Conservation (phyloP, 225 moss, liverwort and hornwort genomes). For the Marchantia polymorpha region DNA sequence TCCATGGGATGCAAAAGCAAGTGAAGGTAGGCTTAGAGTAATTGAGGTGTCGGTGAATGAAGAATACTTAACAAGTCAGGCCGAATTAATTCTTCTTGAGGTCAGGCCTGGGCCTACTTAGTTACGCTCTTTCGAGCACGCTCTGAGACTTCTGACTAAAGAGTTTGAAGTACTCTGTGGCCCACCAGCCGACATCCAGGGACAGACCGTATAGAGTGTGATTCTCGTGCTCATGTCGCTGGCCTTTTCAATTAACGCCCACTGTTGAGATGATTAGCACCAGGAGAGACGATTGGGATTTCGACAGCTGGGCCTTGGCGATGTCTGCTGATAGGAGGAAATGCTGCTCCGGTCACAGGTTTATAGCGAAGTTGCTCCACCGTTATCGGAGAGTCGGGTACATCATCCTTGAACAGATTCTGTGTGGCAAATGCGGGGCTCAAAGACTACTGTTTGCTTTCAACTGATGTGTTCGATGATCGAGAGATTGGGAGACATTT, state of each 20-base stretch:
- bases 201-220: neutral
- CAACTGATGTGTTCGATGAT: neutral
- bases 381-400: neutral
- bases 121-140: too few relatives aligned
- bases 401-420: neutral
- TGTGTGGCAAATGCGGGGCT: neutral
- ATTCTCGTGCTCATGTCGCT: too few relatives aligned
- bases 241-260: neutral
- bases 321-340: neutral
- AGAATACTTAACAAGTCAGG: too few relatives aligned
- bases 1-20: too few relatives aligned
- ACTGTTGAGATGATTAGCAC: neutral
- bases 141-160: too few relatives aligned
- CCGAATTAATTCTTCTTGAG: too few relatives aligned
- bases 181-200: neutral
- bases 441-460: neutral
- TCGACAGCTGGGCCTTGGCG: neutral
- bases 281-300: neutral
- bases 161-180: too few relatives aligned
- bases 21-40: too few relatives aligned
- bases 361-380: neutral
- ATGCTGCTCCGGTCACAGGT: neutral
- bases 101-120: too few relatives aligned
- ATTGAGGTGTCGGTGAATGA: too few relatives aligned
- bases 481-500: neutral